These are phyloP conservation scores for Phanerochaete sordida DNA, from an alignment of 768 basidiomycete genomes.

Conservation along the genomic window DNA sequence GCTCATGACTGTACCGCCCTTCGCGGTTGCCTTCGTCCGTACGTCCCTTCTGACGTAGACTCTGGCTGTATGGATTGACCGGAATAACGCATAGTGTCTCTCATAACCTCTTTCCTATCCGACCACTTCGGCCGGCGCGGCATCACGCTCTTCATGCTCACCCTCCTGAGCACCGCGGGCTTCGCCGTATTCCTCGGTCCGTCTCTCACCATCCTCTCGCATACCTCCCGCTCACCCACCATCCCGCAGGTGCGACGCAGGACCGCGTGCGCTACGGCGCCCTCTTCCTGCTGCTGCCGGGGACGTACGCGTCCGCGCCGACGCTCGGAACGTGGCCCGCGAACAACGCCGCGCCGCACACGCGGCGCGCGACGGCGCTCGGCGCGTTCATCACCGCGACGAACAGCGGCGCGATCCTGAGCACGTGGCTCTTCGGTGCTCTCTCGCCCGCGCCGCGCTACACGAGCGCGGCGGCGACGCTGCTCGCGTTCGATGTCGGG, in stretches of 20 bases:
- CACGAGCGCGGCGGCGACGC: constrained; percentile 39
- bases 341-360: constrained; percentile 48
- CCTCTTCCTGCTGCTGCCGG: constrained; percentile 52
- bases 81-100: too few relatives aligned
- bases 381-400: constrained; percentile 56
- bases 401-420: constrained; percentile 57
- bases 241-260: background rate
- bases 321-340: constrained; percentile 56
- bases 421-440: constrained; percentile 54
- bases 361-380: constrained; percentile 54
- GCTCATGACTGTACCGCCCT: too few relatives aligned
- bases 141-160: too few relatives aligned
- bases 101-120: too few relatives aligned
- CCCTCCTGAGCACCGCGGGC: too few relatives aligned
- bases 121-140: too few relatives aligned
- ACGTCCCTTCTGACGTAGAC: too few relatives aligned
- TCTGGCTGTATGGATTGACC: too few relatives aligned
- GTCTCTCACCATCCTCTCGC: constrained; percentile 8
- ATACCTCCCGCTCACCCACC: background rate
- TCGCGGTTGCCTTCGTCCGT: too few relatives aligned
- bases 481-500: constrained; percentile 33
- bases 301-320: constrained; percentile 51
- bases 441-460: constrained; percentile 50
- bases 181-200: constrained; percentile 51
- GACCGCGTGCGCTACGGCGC: constrained; percentile 41